Base-by-base conservation (phyloP, 441 rosid genomes). In the Erysimum pusillum region DNA sequence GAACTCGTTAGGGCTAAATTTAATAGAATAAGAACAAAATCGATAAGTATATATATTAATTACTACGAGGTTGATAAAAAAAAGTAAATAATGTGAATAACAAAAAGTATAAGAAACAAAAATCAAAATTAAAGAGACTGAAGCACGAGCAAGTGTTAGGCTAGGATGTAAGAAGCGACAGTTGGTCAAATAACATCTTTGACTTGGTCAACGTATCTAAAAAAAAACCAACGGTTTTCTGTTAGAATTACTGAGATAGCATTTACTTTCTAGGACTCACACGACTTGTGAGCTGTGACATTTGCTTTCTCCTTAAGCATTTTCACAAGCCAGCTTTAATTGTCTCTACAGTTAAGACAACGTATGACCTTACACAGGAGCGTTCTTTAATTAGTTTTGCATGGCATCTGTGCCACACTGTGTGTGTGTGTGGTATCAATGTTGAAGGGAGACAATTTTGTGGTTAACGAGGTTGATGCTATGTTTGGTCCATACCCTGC, bases 391-490 rank as follows among this genome's bases (percentile, higher is more conserved):
- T 51, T 39, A 32, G 18, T 17, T 52, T 20, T 31, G 9, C 15
- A 68, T 68, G 36, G 20, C 74, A 49, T 65, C 12, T 52, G 58
- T 41, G 61, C 5, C 18, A 42, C 59, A 22, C 3, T 22, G n/a
- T 20, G 31, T 65, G 4, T 54, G 34, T 66, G 41, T 48, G 31
- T 73, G 54, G 41, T 22, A 69, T 62, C 42, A 63, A 45, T 69
- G 80, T 76, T 63, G 52, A 63, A 70, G 76, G 76, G 71, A 63
- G 76, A 76, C 80, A 76, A 17, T n/a, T 56, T 62, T 69, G 75
- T 76, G 60, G 80, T 36, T n/a, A 42, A 44, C 75, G 65, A 76
- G 79, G 70, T 63, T 39, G 59, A 62, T 48, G 70, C 51, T 62
- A 69, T 76, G 75, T 69, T 69, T 54, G 75, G 75, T 76, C 65